Base-by-base conservation (phyloP, 495 filamentous ascomycete species). In the Chaetomidium leptoderma region DNA sequence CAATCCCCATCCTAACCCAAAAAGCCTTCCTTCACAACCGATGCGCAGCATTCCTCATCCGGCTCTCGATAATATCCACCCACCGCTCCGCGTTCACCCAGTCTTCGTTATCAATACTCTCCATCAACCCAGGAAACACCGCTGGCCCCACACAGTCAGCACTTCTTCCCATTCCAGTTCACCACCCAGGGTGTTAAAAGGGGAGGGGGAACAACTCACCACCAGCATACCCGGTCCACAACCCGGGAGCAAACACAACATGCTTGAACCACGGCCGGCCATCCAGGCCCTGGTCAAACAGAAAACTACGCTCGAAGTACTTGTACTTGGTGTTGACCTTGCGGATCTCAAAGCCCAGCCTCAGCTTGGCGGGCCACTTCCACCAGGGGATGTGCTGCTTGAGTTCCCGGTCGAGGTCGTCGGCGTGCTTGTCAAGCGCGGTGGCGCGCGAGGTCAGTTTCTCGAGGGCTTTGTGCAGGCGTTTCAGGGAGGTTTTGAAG, bases 261-360 rank as follows among this genome's bases (percentile, higher is more conserved):
- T 98, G 95, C 72, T 95, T 96, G 72, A 92, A 98, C 80, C 95
- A 95, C 36, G 86, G 81, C 58, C 93, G 79, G 33, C 87, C 86
- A 51, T 92, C 91, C 72, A 95, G 76, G 24, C 92, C 91, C 35
- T 80, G 71, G 47, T 88, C 68, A 66, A 95, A 91, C 52, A 97
- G 70, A 56, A 98, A 82, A 70, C 89, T 71, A 4, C 87, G 83
- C 67, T 98, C 93, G 51, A 97, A 84, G 23, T 78, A 82, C 64
- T 87, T 88, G 75, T 90, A 86, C 60, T 84, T 81, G 44, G 74
- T 74, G 62, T 92, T 93, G 5, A 78, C 80, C 54, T 82, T 75
- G 21, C 86, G 79, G 48, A 88, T 84, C 29, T 85, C 70, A 2
- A 76, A 75, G 60, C 79, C 82, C 10, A 92, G 78, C 66, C 75